Conservation (phyloP, 441 rosid species). For the Eruca vesicaria region DNA sequence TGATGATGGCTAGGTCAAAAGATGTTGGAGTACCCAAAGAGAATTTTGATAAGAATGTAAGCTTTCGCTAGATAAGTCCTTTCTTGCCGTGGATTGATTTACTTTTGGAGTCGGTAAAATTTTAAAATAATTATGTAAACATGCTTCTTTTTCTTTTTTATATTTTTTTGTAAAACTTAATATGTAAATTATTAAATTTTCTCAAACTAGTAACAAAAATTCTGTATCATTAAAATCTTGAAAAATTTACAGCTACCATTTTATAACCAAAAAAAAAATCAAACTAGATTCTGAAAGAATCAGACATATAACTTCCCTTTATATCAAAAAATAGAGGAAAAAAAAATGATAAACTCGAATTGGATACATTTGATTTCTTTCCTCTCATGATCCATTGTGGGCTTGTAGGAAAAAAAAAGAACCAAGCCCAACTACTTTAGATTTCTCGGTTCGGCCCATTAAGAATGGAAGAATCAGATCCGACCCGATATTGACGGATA, state of each 20-base stretch:
- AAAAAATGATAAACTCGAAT: neutral
- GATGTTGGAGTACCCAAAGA: neutral
- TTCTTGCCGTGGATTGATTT: neutral
- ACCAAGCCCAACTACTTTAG: too few relatives aligned
- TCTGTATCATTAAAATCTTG: neutral
- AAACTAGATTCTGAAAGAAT: too few relatives aligned
- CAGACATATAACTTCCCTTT: neutral
- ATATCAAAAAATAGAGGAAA: neutral
- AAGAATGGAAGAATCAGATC: too few relatives aligned
- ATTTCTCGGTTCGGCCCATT: too few relatives aligned
- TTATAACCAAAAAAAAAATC: too few relatives aligned
- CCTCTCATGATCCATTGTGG: neutral
- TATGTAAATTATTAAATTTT: neutral
- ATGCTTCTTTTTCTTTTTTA: neutral
- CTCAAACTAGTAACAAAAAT: neutral
- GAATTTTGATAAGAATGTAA: too few relatives aligned
- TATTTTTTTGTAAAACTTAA: neutral
- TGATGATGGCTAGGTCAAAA: neutral
- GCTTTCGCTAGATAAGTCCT: too few relatives aligned
- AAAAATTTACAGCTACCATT: too few relatives aligned
- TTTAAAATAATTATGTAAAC: neutral
- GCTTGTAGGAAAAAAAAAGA: too few relatives aligned
- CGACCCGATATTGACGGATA: too few relatives aligned
- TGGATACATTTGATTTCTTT: neutral
- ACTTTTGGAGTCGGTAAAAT: neutral